phyloP scores from a whole-genome alignment of 176 grass and related monocot species.

The Pharus latifolius region DNA sequence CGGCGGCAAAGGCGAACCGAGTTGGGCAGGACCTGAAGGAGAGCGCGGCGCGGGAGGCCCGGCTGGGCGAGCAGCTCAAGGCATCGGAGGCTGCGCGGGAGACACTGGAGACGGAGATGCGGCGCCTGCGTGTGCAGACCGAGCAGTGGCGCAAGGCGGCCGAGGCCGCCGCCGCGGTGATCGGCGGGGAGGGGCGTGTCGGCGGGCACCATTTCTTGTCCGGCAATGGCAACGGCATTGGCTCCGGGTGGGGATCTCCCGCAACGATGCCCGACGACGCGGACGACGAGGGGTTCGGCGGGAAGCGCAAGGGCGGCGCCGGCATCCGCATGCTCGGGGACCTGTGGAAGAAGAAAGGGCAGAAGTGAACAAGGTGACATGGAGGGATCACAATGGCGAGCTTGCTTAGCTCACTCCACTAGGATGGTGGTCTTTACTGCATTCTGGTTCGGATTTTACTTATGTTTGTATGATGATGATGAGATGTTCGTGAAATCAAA shows the following conservation, averaged over 20 bases:
- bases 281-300: conserved; percentile 47
- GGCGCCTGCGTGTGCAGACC: conserved; percentile 71
- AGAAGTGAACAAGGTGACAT: conserved; percentile 17
- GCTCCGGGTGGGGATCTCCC: conserved; percentile 39
- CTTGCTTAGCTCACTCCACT: conserved; percentile 4
- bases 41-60: conserved; percentile 22
- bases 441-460: conserved; percentile 30
- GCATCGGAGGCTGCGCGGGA: conserved; percentile 45
- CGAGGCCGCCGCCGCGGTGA: conserved; percentile 57
- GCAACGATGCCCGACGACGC: conserved; percentile 35
- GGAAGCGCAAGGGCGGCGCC: conserved; percentile 47
- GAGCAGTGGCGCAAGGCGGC: conserved; percentile 96
- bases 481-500: not conserved
- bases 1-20: conserved; percentile 20
- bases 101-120: conserved; percentile 62
- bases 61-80: conserved; percentile 36
- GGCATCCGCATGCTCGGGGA: conserved; percentile 92
- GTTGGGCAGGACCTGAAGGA: conserved; percentile 32
- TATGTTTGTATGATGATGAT: conserved; percentile 31
- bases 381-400: not conserved
- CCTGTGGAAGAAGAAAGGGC: conserved; percentile 87
- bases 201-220: conserved; percentile 13
- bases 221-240: conserved; percentile 29
- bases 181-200: conserved; percentile 47
- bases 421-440: conserved; percentile 14